Evolutionary conservation across 192 early-diverging fungal species (phyloP).

Genomic region (Umbelopsis sp.): DNA sequence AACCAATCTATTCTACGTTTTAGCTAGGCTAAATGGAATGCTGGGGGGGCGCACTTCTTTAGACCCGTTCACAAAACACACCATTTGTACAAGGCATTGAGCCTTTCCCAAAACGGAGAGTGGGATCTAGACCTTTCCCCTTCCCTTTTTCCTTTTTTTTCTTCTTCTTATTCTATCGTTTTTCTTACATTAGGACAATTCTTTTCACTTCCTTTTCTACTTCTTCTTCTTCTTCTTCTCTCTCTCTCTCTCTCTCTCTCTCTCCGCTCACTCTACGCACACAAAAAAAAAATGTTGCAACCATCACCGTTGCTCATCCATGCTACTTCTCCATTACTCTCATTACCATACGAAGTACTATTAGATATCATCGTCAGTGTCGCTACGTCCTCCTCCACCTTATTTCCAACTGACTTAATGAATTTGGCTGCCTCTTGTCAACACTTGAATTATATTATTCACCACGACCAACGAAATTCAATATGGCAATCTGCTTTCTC

Average conservation of each 20-base stretch:
- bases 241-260: background rate
- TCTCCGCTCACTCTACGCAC: background rate
- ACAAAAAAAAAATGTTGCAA: conserved; percentile 14
- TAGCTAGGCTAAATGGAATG: no score
- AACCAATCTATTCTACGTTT: background rate
- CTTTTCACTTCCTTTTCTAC: background rate
- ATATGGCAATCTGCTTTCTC: conserved; percentile 34
- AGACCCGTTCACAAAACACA: background rate
- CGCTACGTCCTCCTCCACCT: conserved; percentile 15
- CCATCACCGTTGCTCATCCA: conserved; percentile 3
- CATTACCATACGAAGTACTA: conserved; percentile 36
- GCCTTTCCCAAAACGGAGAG: conserved; percentile 19
- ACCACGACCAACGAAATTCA: conserved; percentile 11
- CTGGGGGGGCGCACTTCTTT: no score
- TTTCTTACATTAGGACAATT: background rate
- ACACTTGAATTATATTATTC: conserved; percentile 22
- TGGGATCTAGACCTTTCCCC: conserved; percentile 11
- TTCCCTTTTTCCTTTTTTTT: background rate
- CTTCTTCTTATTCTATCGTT: conserved; percentile 3
- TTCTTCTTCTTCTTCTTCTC: background rate
- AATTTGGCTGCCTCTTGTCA: conserved; percentile 22
- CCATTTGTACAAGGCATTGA: conserved; percentile 12
- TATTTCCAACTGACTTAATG: conserved; percentile 28
- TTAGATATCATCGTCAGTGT: conserved; percentile 23
- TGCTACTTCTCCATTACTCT: conserved; percentile 22